Base-by-base conservation (phyloP, 1,284 basidiomycete species). In the Ustilago xerochloae region DNA sequence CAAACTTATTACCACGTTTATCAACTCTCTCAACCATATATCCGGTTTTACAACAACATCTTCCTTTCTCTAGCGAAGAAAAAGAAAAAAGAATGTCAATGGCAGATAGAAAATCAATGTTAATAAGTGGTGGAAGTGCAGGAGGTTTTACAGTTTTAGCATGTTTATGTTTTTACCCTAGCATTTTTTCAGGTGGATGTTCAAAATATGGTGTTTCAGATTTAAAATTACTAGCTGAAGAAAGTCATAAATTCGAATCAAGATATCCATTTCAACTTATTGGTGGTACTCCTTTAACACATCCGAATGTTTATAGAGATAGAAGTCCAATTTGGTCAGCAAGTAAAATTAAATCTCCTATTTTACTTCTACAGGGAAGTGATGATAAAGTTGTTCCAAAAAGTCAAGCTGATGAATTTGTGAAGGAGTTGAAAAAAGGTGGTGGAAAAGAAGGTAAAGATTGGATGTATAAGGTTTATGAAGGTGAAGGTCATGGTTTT, bases 171-270 rank as follows among this genome's bases (percentile, higher is more conserved):
- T 57, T 63, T 22, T 60, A 73, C 28, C 73, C 79, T 0, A 7
- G 9, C 20, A 39, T 66, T 24, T 80, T 80, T 36, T 30, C 49
- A 16, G 72, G 72, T 8, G 78, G 71, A 3, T 57, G 43, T 10
- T 68, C 65, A 2, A 45, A 39, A 20, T 77, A 70, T 45, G 77
- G 77, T 29, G 51, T 79, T 16, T 68, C 66, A 2, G 56, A 65
- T 4, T 56, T 77, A 1, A 9, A 33, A 6, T 28, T 53, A 2
- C 52, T 79, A 6, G 70, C 70, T 3, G 54, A 60, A 5, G 87
- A 88, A 60, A 89, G 89, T 0, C 91, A 92, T 84, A 92, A 92
- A 75, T 91, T 91, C 51, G 88, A 90, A 79, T 85, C 87, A 20
- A 84, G 85, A n/a, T 90, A 90, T 67, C 79, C 65, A 7, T 61